A percentile compares a stretch with the other conserved stretches of the same genome.
phyloP scores from a whole-genome alignment of 1,284 basidiomycete species.

The Xanthoconium separans region DNA sequence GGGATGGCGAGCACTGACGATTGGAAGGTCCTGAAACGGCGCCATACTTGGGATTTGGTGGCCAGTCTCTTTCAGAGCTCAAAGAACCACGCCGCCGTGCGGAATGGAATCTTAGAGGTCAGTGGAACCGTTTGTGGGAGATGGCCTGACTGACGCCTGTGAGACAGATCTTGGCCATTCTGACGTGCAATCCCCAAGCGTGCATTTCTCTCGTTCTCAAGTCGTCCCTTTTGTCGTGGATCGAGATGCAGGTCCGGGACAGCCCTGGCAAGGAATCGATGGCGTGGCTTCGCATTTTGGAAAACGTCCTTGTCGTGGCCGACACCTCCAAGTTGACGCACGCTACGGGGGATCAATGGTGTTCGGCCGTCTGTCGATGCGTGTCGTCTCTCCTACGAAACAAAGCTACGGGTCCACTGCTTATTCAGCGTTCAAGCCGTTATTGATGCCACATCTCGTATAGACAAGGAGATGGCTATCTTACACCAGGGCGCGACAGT shows the following conservation, averaged over 20 bases:
- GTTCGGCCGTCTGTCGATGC: conserved; percentile 50
- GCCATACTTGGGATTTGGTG: conserved; percentile 87
- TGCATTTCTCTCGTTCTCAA: conserved; percentile 67
- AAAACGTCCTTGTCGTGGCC: conserved; percentile 55
- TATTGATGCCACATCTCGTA: neutral
- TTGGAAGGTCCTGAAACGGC: conserved; percentile 77
- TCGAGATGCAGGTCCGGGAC: conserved; percentile 64
- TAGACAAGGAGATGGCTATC: conserved; percentile 23
- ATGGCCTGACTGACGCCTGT: neutral
- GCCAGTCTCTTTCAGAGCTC: conserved; percentile 77
- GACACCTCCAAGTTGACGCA: conserved; percentile 44
- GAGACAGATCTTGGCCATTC: conserved; percentile 66
- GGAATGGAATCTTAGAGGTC: conserved; percentile 68
- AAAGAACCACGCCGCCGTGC: conserved; percentile 50
- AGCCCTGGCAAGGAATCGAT: conserved; percentile 39
- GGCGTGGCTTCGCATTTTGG: conserved; percentile 68
- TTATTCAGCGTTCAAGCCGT: neutral
- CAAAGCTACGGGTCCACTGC: conserved; percentile 15
- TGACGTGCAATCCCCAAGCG: conserved; percentile 68
- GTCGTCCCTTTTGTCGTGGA: conserved; percentile 73
- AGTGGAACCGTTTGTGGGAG: neutral
- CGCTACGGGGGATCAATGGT: conserved; percentile 58
- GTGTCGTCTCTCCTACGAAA: conserved; percentile 41
- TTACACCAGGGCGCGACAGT: conserved; percentile 19
- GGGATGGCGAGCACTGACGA: conserved; percentile 74